Percentiles rank a stretch among this genome's conserved stretches.
phyloP scores from a whole-genome alignment of 345 rosid genomes.

The Capsella bursapastoris region DNA sequence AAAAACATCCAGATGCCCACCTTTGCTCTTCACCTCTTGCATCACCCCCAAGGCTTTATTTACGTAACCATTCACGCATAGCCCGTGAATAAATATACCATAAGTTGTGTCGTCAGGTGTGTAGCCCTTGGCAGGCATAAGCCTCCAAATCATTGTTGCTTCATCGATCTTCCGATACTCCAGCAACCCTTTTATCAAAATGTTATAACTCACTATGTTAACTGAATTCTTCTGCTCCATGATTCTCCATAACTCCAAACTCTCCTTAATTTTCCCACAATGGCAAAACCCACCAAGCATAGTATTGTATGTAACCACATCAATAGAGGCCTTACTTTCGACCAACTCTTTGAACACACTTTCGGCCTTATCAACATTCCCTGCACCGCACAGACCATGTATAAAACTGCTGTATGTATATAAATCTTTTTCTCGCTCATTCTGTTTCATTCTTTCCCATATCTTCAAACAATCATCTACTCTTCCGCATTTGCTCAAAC shows the following conservation, averaged over 20 bases:
- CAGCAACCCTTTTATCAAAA: conserved; percentile 71
- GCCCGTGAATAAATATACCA: conserved; percentile 74
- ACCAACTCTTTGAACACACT: conserved; percentile 67
- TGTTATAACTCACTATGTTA: conserved; percentile 73
- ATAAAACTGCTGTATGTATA: conserved; percentile 75
- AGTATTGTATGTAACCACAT: conserved; percentile 76
- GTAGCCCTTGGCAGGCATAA: conserved; percentile 55
- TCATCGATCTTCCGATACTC: conserved; percentile 68
- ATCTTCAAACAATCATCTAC: conserved; percentile 68
- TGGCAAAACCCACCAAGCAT: conserved; percentile 78
- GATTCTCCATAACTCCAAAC: conserved; percentile 74
- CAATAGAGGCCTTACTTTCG: conserved; percentile 54
- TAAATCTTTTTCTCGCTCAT: conserved; percentile 65
- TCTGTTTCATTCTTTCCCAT: conserved; percentile 81
- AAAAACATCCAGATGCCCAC: conserved; percentile 58
- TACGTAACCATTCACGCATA: conserved; percentile 76
- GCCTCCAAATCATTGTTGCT: conserved; percentile 68
- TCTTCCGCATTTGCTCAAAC: conserved; percentile 74
- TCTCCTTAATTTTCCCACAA: conserved; percentile 62
- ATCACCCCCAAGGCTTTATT: conserved; percentile 69
- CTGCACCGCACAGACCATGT: conserved; percentile 63
- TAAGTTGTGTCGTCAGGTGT: conserved; percentile 63
- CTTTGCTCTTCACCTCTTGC: conserved; percentile 57
- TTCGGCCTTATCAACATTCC: conserved; percentile 72
- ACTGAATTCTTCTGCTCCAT: conserved; percentile 68